Conservation (phyloP, 2,329 filamentous ascomycete species). For the Exophiala sp. region DNA sequence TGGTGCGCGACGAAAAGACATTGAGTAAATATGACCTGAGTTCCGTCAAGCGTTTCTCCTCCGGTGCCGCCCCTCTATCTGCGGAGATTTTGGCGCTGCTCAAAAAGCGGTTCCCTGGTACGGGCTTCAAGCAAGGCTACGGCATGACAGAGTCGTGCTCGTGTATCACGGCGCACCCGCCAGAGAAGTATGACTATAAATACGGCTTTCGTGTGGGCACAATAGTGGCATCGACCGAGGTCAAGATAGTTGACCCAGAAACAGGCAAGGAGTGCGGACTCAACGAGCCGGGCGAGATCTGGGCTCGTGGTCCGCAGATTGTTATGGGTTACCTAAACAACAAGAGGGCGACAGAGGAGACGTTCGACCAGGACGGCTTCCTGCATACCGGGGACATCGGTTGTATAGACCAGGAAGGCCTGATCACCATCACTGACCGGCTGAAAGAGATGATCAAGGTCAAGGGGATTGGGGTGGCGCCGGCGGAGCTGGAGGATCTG, state of each 20-base stretch:
- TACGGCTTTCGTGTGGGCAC: slow-evolving; percentile 44
- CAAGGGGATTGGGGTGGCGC: slow-evolving; percentile 57
- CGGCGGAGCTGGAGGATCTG: slow-evolving; percentile 58
- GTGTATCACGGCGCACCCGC: slow-evolving; percentile 58
- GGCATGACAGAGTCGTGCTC: slow-evolving; percentile 63
- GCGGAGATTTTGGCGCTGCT: slow-evolving; percentile 54
- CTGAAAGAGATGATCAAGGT: slow-evolving; percentile 66
- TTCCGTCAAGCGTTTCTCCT: slow-evolving; percentile 52
- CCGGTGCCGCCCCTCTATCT: slow-evolving; percentile 55
- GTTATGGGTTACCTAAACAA: slow-evolving; percentile 75
- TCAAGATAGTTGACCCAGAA: slow-evolving; percentile 52
- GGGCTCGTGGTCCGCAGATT: slow-evolving; percentile 72
- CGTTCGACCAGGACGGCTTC: slow-evolving; percentile 57
- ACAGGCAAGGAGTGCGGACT: slow-evolving; percentile 48
- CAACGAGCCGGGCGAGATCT: slow-evolving; percentile 53
- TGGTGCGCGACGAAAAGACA: slow-evolving; percentile 49
- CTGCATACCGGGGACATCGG: slow-evolving; percentile 64
- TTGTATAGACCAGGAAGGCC: slow-evolving; percentile 49
- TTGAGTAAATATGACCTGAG: slow-evolving; percentile 54
- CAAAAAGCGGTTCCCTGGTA: slow-evolving; percentile 50
- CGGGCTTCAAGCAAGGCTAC: slow-evolving; percentile 60
- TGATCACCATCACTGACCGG: slow-evolving; percentile 68
- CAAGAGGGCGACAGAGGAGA: slow-evolving; percentile 61
- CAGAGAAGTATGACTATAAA: slow-evolving; percentile 50
- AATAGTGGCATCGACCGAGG: slow-evolving; percentile 53